Base-by-base conservation (phyloP, 2,329 filamentous ascomycete genomes). In the Claviceps pusilla region DNA sequence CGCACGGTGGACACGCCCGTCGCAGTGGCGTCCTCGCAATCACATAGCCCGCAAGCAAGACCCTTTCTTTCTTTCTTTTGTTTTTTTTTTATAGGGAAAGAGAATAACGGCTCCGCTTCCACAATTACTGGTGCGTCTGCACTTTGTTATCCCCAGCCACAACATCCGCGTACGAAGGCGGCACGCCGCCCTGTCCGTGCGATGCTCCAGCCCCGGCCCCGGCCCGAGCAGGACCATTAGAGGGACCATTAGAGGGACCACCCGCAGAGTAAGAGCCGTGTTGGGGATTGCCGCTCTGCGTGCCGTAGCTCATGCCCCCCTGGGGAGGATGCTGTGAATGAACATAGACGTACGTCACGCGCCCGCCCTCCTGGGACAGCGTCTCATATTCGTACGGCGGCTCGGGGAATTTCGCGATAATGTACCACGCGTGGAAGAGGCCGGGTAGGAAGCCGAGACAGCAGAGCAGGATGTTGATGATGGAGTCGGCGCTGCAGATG, bases 391-490 rank as follows among this genome's bases (percentile, higher is more conserved):
- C 80, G 68, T 78, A 79, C 56, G 83, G 76, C 45, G 78, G 61
- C 57, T 96, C 91, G 56, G 93, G 93, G 68, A 85, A 87, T 66
- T 87, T 86, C 64, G 87, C 80, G 71, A 98, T 96, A 70, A 97
- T 95, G 77, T 97, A 98, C 91, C 93, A 97, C 58, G 90, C 82
- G 73, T 98, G 93, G 2, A 98, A 74, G 51, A 97, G 84, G 57
- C 91, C 91, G 24, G 91, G 91, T 57, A 97, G 70, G 65, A 77
- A 89, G 63, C 84, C 87, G 28, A 91, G 80, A 53, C 81, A 67
- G 70, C 86, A 93, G 63, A 97, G 88, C 49, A 90, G 84, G 69
- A 97, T 84, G 75, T 98, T 98, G 76, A 98, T 95, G 63, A 97
- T 65, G 9, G 87, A 91, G 73, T 97, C 93, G 55, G 84, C 89